Evolutionary conservation across 768 basidiomycete species (phyloP).

Genomic region (Pleurotus tuber-regium): DNA sequence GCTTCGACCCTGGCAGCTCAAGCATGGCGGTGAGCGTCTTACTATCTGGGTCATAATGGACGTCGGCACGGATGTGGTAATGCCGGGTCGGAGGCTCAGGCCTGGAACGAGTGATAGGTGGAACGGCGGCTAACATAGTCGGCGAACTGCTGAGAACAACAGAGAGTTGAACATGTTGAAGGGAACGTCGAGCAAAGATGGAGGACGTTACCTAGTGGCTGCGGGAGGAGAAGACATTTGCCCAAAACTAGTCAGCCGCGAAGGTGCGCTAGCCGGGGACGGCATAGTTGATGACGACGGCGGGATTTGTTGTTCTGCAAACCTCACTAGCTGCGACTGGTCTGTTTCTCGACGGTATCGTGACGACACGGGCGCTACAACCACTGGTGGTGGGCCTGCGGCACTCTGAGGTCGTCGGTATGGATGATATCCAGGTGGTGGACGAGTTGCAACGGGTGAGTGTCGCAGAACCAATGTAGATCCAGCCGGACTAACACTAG

Average conservation of each 20-base stretch:
- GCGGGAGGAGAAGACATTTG: slow-evolving; percentile 17
- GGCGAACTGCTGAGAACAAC: slow-evolving; percentile 4
- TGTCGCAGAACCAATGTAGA: slow-evolving; percentile 18
- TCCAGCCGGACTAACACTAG: slow-evolving; percentile 18
- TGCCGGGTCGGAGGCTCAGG: slow-evolving; percentile 21
- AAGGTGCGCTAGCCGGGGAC: slow-evolving; percentile 23
- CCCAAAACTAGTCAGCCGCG: slow-evolving; percentile 22
- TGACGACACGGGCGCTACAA: slow-evolving; percentile 3
- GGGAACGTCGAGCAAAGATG: slow-evolving; percentile 3
- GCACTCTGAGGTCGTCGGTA: slow-evolving; percentile 25
- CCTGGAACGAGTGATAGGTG: slow-evolving; percentile 15
- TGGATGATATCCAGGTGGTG: slow-evolving; percentile 24
- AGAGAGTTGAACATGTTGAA: too few species aligned
- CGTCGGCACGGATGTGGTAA: slow-evolving; percentile 57
- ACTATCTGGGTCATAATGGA: slow-evolving; percentile 51
- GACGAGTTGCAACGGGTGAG: slow-evolving; percentile 18
- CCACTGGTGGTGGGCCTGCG: slow-evolving; percentile 11
- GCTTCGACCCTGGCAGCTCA: slow-evolving; percentile 69
- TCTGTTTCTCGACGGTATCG: slow-evolving; percentile 13
- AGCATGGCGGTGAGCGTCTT: slow-evolving; percentile 56
- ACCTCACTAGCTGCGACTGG: slow-evolving; percentile 21
- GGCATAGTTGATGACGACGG: slow-evolving; percentile 21
- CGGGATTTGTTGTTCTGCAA: slow-evolving; percentile 22
- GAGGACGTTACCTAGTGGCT: slow-evolving; percentile 12
- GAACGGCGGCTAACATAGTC: slow-evolving; percentile 5